Base-by-base conservation (phyloP, 83 land plant species). In the Picea engelmannii region DNA sequence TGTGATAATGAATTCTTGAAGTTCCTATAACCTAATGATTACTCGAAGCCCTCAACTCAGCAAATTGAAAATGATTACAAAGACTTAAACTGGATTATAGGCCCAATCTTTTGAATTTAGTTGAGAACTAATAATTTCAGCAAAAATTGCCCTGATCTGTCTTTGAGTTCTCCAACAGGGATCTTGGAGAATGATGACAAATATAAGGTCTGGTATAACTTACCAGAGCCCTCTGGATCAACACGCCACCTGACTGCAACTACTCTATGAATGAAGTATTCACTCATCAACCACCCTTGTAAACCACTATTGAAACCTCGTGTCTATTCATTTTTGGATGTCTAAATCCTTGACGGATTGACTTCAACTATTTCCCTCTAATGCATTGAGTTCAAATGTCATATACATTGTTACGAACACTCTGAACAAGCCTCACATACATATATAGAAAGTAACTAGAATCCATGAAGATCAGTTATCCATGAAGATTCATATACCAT, bases 221-320 rank as follows among this genome's bases (percentile, higher is more conserved):
- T 44, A 73, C 58, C 52, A 20, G 3, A 42, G 49, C 21, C 75
- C 20, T 20, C 6, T 7, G 75, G 21, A 73, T 8, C 58, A n/a
- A 47, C 4, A 17, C 40, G 40, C 73, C 73, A 16, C 73, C 40
- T 69, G 73, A 69, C 73, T 69, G 47, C 44, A 69, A 27, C 70
- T 12, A 71, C 76, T 71, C 76, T 71, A n/a, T 42, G 52, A 44
- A 44, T 49, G 55, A 40, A 71, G 42, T 71, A 20, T 10, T 21
- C 3, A n/a, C 75, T 71, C 75, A 71, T 3, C 13, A 35, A 42
- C 12, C 52, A 42, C 52, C 25, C 10, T 73, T 73, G 11, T 24
- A 44, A 47, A 20, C 76, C 58, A 73, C 21, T n/a, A 73, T n/a
- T 40, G 10, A 15, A 1, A 44, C n/a, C 52, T 25, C 58, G n/a